Evolutionary conservation across 345 rosid genomes (phyloP).

Genomic region (Cardamine occulta): DNA sequence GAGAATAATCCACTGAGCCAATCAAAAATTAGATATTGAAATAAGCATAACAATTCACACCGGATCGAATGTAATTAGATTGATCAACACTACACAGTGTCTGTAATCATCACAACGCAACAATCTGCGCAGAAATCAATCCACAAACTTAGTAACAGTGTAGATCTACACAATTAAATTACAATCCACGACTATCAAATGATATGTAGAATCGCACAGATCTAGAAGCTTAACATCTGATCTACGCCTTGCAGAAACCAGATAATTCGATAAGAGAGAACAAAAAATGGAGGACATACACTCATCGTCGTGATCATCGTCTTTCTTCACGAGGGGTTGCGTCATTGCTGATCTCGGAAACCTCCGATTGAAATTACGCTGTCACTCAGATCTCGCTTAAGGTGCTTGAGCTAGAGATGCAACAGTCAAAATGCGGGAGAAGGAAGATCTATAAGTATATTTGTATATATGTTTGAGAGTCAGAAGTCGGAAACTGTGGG

Average conservation of each 20-base stretch:
- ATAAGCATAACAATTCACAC: constrained; percentile 1
- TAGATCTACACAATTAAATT: constrained; percentile 34
- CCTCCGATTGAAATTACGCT: constrained; percentile 18
- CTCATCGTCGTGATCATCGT: constrained; percentile 99
- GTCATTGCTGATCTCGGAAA: constrained; percentile 67
- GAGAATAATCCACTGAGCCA: constrained; percentile 79
- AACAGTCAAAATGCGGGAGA: constrained; percentile 31
- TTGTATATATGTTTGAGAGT: not conserved
- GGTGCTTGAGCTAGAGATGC: constrained; percentile 20
- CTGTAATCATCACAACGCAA: constrained; percentile 2
- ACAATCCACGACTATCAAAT: not conserved
- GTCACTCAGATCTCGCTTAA: constrained; percentile 33
- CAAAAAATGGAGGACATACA: constrained; percentile 49
- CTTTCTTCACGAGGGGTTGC: constrained; percentile 92
- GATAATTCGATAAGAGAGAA: not conserved
- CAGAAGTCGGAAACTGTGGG: constrained; percentile 21
- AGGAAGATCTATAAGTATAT: constrained; percentile 25
- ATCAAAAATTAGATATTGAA: not conserved
- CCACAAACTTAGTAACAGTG: not conserved
- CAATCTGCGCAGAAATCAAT: not conserved
- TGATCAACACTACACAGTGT: constrained; percentile 7
- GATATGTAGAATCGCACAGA: constrained; percentile 46
- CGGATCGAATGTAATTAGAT: constrained; percentile 25
- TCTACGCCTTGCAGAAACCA: constrained; percentile 33
- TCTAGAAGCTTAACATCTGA: constrained; percentile 53